Percentiles rank a stretch among this genome's conserved stretches.
Evolutionary conservation across 169 alveolate genomes (phyloP).

Genomic region (Eimeria tenella): DNA sequence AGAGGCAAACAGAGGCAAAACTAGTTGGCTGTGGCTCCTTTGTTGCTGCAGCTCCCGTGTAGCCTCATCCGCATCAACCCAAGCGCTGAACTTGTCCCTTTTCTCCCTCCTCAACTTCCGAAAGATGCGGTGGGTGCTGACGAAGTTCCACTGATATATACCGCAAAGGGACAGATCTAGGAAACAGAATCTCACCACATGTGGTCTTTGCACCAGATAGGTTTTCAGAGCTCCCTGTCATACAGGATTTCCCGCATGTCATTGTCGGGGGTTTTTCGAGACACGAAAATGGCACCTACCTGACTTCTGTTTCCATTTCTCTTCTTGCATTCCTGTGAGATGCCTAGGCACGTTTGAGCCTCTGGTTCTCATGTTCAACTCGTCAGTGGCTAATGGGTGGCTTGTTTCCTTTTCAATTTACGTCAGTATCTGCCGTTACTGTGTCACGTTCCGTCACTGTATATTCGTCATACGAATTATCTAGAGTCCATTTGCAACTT

Average conservation of each 20-base stretch:
- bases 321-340: not conserved
- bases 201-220: not conserved
- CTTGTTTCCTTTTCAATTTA: too few species aligned
- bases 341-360: too few species aligned
- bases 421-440: too few species aligned
- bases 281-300: not conserved
- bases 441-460: not conserved
- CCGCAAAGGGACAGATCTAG: not conserved
- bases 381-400: too few species aligned
- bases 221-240: not conserved
- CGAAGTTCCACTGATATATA: not conserved
- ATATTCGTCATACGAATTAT: not conserved
- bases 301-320: not conserved
- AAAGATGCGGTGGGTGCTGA: not conserved
- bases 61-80: constrained; percentile 1
- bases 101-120: not conserved
- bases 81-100: not conserved
- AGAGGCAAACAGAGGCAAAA: too few species aligned
- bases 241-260: not conserved
- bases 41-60: too few species aligned
- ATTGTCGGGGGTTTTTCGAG: not conserved
- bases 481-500: too few species aligned
- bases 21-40: too few species aligned
- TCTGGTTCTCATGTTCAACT: too few species aligned
- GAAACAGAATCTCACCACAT: not conserved